phyloP scores from a whole-genome alignment of 306 rosid species.

The Mucuna pruriens region DNA sequence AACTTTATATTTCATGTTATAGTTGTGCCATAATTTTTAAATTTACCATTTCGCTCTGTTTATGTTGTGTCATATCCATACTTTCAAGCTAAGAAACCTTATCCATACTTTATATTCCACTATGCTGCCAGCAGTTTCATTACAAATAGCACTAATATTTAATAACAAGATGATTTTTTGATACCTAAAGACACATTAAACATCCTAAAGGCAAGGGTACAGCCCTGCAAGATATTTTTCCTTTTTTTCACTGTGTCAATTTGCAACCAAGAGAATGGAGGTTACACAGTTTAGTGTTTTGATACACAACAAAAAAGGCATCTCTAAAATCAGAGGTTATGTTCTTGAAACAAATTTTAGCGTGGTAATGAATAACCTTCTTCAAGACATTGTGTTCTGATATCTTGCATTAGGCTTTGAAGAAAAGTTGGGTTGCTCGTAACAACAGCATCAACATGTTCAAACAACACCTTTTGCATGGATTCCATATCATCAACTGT shows the following conservation, averaged over 20 bases:
- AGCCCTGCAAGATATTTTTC: not conserved
- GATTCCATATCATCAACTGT: slow-evolving; percentile 81
- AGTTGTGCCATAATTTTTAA: not conserved
- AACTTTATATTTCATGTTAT: no score
- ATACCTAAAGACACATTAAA: not conserved
- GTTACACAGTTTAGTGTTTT: not conserved
- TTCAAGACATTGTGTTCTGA: slow-evolving; percentile 71
- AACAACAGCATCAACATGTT: slow-evolving; percentile 79
- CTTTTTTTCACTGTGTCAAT: not conserved
- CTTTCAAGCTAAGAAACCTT: not conserved
- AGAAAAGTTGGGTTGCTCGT: slow-evolving; percentile 80
- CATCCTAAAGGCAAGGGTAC: not conserved
- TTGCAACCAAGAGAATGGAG: slow-evolving; percentile 32
- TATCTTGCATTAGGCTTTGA: slow-evolving; percentile 75
- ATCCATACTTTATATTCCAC: no score
- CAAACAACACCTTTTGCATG: slow-evolving; percentile 69
- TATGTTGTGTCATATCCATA: not conserved
- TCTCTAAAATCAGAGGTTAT: not conserved
- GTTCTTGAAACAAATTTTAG: slow-evolving; percentile 35
- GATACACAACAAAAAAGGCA: slow-evolving; percentile 3
- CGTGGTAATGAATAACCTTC: slow-evolving; percentile 67
- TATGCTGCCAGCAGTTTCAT: not conserved
- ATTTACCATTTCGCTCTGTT: not conserved
- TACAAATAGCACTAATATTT: not conserved
- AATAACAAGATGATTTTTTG: not conserved